Percentiles rank a stretch among this genome's conserved stretches.
Evolutionary conservation across 2,329 filamentous ascomycete species (phyloP).

Genomic region (Aspergillus hortae): DNA sequence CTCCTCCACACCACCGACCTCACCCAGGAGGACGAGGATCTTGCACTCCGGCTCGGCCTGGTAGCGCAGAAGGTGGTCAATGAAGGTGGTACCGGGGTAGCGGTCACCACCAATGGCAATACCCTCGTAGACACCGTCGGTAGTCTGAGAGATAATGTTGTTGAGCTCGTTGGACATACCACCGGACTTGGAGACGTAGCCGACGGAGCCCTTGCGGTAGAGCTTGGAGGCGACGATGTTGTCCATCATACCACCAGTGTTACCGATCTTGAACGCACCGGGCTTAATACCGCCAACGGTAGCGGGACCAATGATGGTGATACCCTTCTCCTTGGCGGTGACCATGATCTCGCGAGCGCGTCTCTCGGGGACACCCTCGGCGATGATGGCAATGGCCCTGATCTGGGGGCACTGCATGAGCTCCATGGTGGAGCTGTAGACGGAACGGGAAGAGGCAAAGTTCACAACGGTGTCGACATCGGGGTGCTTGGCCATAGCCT

Average conservation of each 20-base stretch:
- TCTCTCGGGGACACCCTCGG: slow-evolving; percentile 98
- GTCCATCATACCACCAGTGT: slow-evolving; percentile 99
- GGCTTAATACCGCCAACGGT: slow-evolving; percentile 99
- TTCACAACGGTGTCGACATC: slow-evolving; percentile 98
- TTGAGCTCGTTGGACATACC: slow-evolving; percentile 99
- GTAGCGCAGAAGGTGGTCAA: slow-evolving; percentile 96
- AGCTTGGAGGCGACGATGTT: slow-evolving; percentile 99
- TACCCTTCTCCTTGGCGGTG: slow-evolving; percentile 94
- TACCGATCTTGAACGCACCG: slow-evolving; percentile 98
- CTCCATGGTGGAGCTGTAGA: slow-evolving; percentile 98
- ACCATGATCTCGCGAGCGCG: slow-evolving; percentile 97
- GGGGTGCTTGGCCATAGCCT: slow-evolving; percentile 93
- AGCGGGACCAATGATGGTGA: slow-evolving; percentile 97
- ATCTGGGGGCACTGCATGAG: slow-evolving; percentile 96
- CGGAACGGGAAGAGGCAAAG: slow-evolving; percentile 97
- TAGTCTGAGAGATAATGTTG: slow-evolving; percentile 97
- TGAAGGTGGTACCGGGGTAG: slow-evolving; percentile 98
- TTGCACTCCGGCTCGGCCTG: slow-evolving; percentile 97
- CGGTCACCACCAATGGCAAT: slow-evolving; percentile 98
- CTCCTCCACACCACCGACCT: slow-evolving; percentile 98
- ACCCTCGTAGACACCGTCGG: slow-evolving; percentile 98
- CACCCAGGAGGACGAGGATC: slow-evolving; percentile 91
- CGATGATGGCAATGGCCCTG: slow-evolving; percentile 98
- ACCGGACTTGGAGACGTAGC: slow-evolving; percentile 99
- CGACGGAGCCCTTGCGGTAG: slow-evolving; percentile 97